phyloP scores from a whole-genome alignment of 768 basidiomycete genomes.

The Heimioporus sp. region DNA sequence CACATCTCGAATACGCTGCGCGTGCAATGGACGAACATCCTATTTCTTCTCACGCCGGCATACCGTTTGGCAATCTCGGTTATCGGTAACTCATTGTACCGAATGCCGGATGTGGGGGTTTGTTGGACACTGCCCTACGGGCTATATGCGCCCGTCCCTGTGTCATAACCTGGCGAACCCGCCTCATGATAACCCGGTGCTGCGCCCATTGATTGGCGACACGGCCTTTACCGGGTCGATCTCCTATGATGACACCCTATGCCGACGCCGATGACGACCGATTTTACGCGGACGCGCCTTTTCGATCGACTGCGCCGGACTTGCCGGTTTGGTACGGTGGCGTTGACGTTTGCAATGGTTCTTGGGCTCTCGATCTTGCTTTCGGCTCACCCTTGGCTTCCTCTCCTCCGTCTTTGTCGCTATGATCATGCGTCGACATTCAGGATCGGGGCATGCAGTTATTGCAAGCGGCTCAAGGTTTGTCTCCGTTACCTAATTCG shows the following conservation, averaged over 20 bases:
- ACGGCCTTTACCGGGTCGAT: slow-evolving; percentile 5
- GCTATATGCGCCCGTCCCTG: slow-evolving; percentile 3
- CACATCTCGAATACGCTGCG: neutral
- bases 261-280: neutral
- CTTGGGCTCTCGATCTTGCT: neutral
- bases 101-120: neutral
- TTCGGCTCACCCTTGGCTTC: slow-evolving; percentile 11
- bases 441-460: slow-evolving; percentile 80
- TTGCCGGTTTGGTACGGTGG: slow-evolving; percentile 3
- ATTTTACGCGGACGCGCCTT: neutral
- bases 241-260: neutral
- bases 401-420: slow-evolving; percentile 7
- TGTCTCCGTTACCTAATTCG: slow-evolving; percentile 23
- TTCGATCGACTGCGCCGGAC: slow-evolving; percentile 1
- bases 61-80: neutral
- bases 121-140: slow-evolving; percentile 12
- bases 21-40: no score
- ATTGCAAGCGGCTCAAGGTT: slow-evolving; percentile 89
- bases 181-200: slow-evolving; percentile 2
- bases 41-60: no score
- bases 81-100: slow-evolving; percentile 12
- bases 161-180: neutral
- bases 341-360: neutral
- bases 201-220: slow-evolving; percentile 12
- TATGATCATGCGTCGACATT: slow-evolving; percentile 5